These are phyloP conservation scores for Peronosclerospora sorghi DNA, from an alignment of 352 stramenopile genomes.

Conservation along the genomic window DNA sequence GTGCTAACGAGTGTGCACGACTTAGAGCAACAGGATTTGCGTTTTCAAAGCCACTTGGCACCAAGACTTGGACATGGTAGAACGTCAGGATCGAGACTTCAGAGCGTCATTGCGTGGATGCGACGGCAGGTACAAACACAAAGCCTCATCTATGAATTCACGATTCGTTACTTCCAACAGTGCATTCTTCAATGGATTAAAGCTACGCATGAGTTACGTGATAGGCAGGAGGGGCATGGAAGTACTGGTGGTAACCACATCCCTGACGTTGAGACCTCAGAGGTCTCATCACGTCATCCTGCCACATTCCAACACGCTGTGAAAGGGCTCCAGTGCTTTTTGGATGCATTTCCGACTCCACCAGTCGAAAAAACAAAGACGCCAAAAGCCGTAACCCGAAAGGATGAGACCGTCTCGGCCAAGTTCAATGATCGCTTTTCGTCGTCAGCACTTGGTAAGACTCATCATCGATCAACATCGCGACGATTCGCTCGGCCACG, in stretches of 20 bases:
- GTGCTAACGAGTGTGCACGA: constrained; percentile 54
- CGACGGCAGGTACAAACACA: constrained; percentile 40
- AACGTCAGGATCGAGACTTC: constrained; percentile 30
- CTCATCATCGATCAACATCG: constrained; percentile 1
- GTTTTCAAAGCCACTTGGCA: constrained; percentile 33
- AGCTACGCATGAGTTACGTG: constrained; percentile 18
- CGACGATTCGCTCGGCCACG: constrained; percentile 7
- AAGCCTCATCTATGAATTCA: constrained; percentile 63
- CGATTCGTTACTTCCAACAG: constrained; percentile 64
- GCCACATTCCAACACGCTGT: constrained; percentile 68
- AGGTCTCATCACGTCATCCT: constrained; percentile 9
- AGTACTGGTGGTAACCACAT: constrained; percentile 12
- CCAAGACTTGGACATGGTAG: constrained; percentile 6
- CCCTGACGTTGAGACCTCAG: constrained; percentile 11
- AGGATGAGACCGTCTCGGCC: too few species aligned
- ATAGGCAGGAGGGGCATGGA: constrained; percentile 5
- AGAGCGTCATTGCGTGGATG: constrained; percentile 38
- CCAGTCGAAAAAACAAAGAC: constrained; percentile 11
- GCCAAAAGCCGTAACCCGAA: not conserved
- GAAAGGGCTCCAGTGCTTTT: constrained; percentile 65
- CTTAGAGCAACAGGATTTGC: constrained; percentile 48
- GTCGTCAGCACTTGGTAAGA: not conserved
- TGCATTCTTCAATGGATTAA: constrained; percentile 51
- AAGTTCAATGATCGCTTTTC: constrained; percentile 3
- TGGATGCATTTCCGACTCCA: constrained; percentile 42